Evolutionary conservation across 176 grass and related monocot species (phyloP), one percentile per base, ranked within the genome.

Genomic region (Oryza meyeriana): DNA sequence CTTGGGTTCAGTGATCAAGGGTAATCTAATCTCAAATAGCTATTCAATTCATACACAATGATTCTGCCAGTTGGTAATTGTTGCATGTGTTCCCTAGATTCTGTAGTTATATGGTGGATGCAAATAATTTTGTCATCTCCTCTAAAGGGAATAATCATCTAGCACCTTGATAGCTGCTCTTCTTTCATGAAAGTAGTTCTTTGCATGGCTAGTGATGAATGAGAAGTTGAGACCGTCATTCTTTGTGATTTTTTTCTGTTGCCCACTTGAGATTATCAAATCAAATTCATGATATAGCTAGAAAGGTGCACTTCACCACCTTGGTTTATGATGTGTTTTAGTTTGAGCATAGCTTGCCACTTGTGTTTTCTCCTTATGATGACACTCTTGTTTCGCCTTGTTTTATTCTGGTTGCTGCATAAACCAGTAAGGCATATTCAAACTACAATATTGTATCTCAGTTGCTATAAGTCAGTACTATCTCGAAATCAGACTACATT

Each of bases 1-100:
- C 28, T 26, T 81, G 30, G 96, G 96, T 31, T 85, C 76, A 41
- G 93, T 95, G 66, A 99, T 94, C 79, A 99, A 99, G 92, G 93
- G 96, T 99, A 74, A 79, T 78, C 24, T 83, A 24, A 26, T 48
- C 31, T 69, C 28, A 35, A 45, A 61, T n/a, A 14, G 0, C 30
- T 47, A 59, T 42, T 79, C 27, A 42, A 24, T 70, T 81, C 44
- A 70, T 65, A 32, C 79, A 14, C 40, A 32, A 34, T 18, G 3
- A 55, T 52, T 42, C 41, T 5, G 39, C 13, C 5, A 36, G 8
- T 44, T 36, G 2, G 10, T 74, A 59, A 4, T 22, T 10, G 25
- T n/a, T 45, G 8, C 12, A 40, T 34, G 11, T 0, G 6, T 70
- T 61, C 0, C 31, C 18, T 47, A 69, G 34, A 61, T 62, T 5